A percentile compares a stretch with the other conserved stretches of the same genome.
Conservation (phyloP, 192 early-diverging fungal genomes). For the Backusella circina region DNA sequence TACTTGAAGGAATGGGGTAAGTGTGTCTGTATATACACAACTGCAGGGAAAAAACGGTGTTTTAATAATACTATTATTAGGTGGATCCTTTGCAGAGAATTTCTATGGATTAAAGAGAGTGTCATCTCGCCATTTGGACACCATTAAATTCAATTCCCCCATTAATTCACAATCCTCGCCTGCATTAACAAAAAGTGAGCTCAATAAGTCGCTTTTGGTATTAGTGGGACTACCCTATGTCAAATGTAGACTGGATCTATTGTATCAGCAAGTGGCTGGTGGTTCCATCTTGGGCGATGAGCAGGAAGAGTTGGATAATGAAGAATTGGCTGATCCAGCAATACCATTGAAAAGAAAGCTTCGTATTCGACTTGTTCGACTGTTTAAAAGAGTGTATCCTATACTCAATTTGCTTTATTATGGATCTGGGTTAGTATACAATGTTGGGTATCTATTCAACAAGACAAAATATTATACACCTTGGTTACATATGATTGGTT, state of each 20-base stretch:
- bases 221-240: slow-evolving; percentile 75
- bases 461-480: slow-evolving; percentile 79
- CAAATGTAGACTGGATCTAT: slow-evolving; percentile 68
- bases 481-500: slow-evolving; percentile 77
- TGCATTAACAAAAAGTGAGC: slow-evolving; percentile 46
- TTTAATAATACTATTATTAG: slow-evolving; percentile 28
- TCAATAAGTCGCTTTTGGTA: slow-evolving; percentile 60
- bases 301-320: slow-evolving; percentile 31
- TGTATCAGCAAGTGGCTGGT: slow-evolving; percentile 65
- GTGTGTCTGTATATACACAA: slow-evolving; percentile 23
- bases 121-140: slow-evolving; percentile 30
- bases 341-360: slow-evolving; percentile 1
- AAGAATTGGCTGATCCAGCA: slow-evolving; percentile 15
- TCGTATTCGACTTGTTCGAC: slow-evolving; percentile 25
- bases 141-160: slow-evolving; percentile 10
- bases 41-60: neutral
- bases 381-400: slow-evolving; percentile 67
- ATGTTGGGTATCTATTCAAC: slow-evolving; percentile 82
- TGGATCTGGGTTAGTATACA: slow-evolving; percentile 59
- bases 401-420: slow-evolving; percentile 68
- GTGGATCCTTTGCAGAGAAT: slow-evolving; percentile 84
- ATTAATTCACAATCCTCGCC: slow-evolving; percentile 33
- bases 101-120: slow-evolving; percentile 89
- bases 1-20: slow-evolving; percentile 80
- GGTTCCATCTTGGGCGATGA: slow-evolving; percentile 63